A percentile compares a stretch with the other conserved stretches of the same genome.
Evolutionary conservation across 1,139 yeast genomes (phyloP).

Genomic region (Kurtzmaniella quercitrusa): DNA sequence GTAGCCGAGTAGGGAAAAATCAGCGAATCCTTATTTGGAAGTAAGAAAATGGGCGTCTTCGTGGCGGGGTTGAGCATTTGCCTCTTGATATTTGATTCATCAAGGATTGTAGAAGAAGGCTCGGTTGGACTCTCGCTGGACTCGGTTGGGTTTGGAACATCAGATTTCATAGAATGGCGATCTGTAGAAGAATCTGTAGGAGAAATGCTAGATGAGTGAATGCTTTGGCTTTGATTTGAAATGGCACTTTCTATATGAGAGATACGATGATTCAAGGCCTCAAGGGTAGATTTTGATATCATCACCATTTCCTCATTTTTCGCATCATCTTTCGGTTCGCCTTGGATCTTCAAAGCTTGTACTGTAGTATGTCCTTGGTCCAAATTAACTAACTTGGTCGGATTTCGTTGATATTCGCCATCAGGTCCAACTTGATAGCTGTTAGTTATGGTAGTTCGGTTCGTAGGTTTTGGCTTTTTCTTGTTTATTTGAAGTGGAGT

Average conservation of each 20-base stretch:
- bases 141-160: slow-evolving; percentile 22
- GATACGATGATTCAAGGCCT: slow-evolving; percentile 4
- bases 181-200: neutral
- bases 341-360: no score
- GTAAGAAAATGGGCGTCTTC: neutral
- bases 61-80: neutral
- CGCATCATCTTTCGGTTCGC: no score
- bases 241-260: neutral
- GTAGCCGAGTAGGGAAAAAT: neutral
- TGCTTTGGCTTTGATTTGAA: neutral
- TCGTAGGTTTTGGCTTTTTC: slow-evolving; percentile 1
- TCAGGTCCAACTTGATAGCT: neutral
- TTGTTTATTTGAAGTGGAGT: slow-evolving; percentile 17
- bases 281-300: slow-evolving; percentile 4
- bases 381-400: neutral
- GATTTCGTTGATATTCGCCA: neutral
- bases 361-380: neutral
- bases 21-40: neutral
- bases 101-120: neutral
- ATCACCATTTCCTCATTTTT: neutral
- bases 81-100: neutral
- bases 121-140: slow-evolving; percentile 15
- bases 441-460: neutral
- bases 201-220: neutral
- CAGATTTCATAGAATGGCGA: neutral